Evolutionary conservation across 2,329 filamentous ascomycete species (phyloP).

Genomic region (Tolypocladium tropicale): DNA sequence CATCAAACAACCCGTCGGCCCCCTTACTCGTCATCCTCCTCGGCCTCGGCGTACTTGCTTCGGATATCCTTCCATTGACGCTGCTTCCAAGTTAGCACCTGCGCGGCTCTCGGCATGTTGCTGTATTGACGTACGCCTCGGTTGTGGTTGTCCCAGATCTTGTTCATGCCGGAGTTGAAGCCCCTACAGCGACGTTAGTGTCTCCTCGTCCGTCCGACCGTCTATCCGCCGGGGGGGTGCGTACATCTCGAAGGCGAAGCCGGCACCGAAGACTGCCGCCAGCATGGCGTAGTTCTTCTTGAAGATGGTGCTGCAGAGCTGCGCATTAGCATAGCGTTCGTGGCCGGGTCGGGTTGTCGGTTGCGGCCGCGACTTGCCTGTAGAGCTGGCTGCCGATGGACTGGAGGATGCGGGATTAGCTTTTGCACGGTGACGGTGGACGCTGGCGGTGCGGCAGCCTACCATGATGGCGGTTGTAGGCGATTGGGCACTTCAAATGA

Average conservation of each 20-base stretch:
- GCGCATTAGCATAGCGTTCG: constrained; percentile 14
- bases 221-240: constrained; percentile 30
- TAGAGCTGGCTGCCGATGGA: constrained; percentile 27
- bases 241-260: constrained; percentile 92
- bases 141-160: constrained; percentile 86
- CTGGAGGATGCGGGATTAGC: constrained; percentile 27
- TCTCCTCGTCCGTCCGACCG: constrained; percentile 9
- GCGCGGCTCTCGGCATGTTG: background rate
- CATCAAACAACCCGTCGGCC: constrained; percentile 4
- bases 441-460: constrained; percentile 7
- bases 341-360: constrained; percentile 8
- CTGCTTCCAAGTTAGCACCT: constrained; percentile 36
- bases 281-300: constrained; percentile 84
- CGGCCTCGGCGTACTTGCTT: constrained; percentile 66
- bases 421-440: constrained; percentile 1
- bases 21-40: constrained; percentile 48
- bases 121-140: constrained; percentile 60
- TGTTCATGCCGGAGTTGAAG: constrained; percentile 75
- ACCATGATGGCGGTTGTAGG: constrained; percentile 26
- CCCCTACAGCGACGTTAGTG: constrained; percentile 45
- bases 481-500: constrained; percentile 18
- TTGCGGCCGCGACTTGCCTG: constrained; percentile 23
- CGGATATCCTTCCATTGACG: constrained; percentile 99
- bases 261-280: constrained; percentile 71
- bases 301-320: constrained; percentile 59